phyloP scores from a whole-genome alignment of 169 alveolate genomes.

The Plasmodium relictum region DNA sequence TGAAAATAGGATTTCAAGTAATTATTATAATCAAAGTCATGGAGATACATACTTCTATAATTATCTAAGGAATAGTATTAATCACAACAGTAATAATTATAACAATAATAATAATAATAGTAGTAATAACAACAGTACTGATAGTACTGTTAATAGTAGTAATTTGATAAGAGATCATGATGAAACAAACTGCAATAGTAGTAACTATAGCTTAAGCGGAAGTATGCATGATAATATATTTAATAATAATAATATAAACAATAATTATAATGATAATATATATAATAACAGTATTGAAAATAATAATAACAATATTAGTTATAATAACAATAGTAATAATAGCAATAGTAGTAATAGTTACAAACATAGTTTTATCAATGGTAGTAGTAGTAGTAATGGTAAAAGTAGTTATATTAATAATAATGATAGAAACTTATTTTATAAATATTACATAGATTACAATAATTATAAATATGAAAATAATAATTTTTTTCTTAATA shows the following conservation, averaged over 20 bases:
- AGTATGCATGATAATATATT: background rate
- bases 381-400: background rate
- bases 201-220: background rate
- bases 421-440: background rate
- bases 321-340: background rate
- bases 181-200: background rate
- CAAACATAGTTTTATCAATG: background rate
- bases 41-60: slow-evolving; percentile 49
- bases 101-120: background rate
- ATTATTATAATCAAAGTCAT: background rate
- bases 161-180: background rate
- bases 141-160: slow-evolving; percentile 1
- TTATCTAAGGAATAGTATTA: slow-evolving; percentile 14
- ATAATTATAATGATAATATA: background rate
- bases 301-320: background rate
- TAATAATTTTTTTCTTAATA: background rate
- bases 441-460: background rate
- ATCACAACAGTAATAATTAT: background rate
- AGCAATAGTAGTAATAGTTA: background rate
- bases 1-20: background rate
- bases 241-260: slow-evolving; percentile 1
- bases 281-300: background rate
- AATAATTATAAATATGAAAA: slow-evolving; percentile 2
- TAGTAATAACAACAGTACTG: background rate
- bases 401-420: background rate